phyloP scores from a whole-genome alignment of 768 basidiomycete species.

The Cantharellus anzutake region DNA sequence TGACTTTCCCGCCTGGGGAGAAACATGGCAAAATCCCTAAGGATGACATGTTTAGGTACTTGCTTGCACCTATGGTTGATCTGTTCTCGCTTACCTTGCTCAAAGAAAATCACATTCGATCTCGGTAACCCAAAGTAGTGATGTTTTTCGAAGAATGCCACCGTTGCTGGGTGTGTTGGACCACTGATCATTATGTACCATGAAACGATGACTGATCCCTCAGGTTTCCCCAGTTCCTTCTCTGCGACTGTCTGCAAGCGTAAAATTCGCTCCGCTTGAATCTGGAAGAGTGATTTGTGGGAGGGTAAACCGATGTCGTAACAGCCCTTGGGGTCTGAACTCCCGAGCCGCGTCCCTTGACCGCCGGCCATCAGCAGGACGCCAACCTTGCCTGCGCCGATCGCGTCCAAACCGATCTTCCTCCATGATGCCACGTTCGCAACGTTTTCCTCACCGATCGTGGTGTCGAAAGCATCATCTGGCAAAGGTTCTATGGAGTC shows the following conservation, averaged over 20 bases:
- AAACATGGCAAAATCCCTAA: slow-evolving; percentile 90
- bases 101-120: slow-evolving; percentile 78
- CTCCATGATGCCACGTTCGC: slow-evolving; percentile 38
- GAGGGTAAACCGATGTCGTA: slow-evolving; percentile 93
- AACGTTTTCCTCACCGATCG: slow-evolving; percentile 34
- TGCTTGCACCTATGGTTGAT: neutral
- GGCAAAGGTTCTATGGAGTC: slow-evolving; percentile 70
- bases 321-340: slow-evolving; percentile 86
- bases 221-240: slow-evolving; percentile 17
- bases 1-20: slow-evolving; percentile 80
- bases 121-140: slow-evolving; percentile 63
- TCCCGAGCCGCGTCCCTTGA: slow-evolving; percentile 88
- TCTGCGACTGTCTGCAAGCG: slow-evolving; percentile 65
- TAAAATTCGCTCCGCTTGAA: slow-evolving; percentile 90
- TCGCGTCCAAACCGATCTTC: slow-evolving; percentile 57
- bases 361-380: slow-evolving; percentile 97
- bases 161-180: slow-evolving; percentile 76
- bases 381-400: slow-evolving; percentile 70
- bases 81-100: slow-evolving; percentile 59
- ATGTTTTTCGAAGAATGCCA: slow-evolving; percentile 62
- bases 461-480: slow-evolving; percentile 47
- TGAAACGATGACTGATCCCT: slow-evolving; percentile 54
- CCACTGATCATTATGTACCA: slow-evolving; percentile 99
- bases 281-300: slow-evolving; percentile 86
- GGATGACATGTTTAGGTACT: neutral